Evolutionary conservation across 164 flowering plant genomes (phyloP).

Genomic region (Euptelea pleiosperma): DNA sequence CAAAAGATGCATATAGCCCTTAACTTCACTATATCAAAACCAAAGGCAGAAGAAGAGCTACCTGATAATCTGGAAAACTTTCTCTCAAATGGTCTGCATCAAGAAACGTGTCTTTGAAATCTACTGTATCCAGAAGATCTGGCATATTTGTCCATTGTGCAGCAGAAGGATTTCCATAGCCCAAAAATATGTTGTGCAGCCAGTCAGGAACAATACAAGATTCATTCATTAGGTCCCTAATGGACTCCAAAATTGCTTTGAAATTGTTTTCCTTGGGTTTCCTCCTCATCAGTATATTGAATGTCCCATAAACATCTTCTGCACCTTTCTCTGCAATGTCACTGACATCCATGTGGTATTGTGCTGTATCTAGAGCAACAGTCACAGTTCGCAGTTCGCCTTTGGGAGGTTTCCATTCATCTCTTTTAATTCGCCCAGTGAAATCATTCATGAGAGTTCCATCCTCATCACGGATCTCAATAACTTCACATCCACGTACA

Average conservation of each 20-base stretch:
- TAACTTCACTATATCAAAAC: background rate
- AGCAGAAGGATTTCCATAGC: slow-evolving; percentile 97
- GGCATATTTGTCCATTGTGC: slow-evolving; percentile 99
- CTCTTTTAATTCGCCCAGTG: slow-evolving; percentile 88
- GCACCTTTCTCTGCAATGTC: slow-evolving; percentile 84
- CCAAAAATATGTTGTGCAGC: slow-evolving; percentile 91
- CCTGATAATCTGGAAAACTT: slow-evolving; percentile 75
- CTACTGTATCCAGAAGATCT: slow-evolving; percentile 74
- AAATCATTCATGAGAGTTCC: slow-evolving; percentile 98
- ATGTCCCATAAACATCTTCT: slow-evolving; percentile 89
- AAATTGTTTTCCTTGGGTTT: slow-evolving; percentile 99
- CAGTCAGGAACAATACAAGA: slow-evolving; percentile 96
- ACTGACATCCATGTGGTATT: slow-evolving; percentile 93
- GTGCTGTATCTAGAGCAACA: slow-evolving; percentile 93
- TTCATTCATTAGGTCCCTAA: slow-evolving; percentile 99
- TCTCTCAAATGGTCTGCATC: slow-evolving; percentile 75
- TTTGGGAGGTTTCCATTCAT: slow-evolving; percentile 99
- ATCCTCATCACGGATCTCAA: slow-evolving; percentile 95
- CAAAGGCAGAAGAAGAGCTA: slow-evolving; percentile 23
- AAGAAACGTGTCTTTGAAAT: slow-evolving; percentile 93
- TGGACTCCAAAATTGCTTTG: slow-evolving; percentile 96
- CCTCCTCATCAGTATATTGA: slow-evolving; percentile 89
- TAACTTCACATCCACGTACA: slow-evolving; percentile 96
- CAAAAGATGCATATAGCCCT: background rate
- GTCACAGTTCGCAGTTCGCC: slow-evolving; percentile 94